Evolutionary conservation across 1,284 basidiomycete species (phyloP), one percentile per base, ranked within the genome.

Genomic region (Sanguinoderma infundibulare): DNA sequence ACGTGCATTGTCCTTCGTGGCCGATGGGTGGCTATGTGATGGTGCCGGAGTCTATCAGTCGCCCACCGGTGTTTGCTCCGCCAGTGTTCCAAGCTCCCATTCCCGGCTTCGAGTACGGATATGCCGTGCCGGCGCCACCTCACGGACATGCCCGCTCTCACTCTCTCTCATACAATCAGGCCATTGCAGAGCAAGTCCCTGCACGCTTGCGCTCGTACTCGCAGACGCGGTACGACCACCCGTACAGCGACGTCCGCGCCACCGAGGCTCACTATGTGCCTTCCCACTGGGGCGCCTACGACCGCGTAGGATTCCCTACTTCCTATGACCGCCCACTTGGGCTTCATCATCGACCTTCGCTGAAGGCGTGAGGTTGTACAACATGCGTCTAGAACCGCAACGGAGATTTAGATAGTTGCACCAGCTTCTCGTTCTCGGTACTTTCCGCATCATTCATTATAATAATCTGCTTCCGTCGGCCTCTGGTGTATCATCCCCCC

Each of bases 131-230:
- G 8, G 69, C 72, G 57, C 71, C 76, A 56, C 74, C 74, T 60
- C 76, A 60, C 9, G 57, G 77, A 32, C 85, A 81, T 73, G 79
- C 82, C 68, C 84, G 83, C 64, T 83, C 87, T 61, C 85, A 83
- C 62, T 85, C 86, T 40, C 74, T 84, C 64, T 81, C 80, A 61
- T 84, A 82, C 72, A 78, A 81, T 58, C 79, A 83, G 62, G 83
- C 84, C 61, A 78, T 78, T 67, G 75, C 77, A 42, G 76, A 78
- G 28, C 69, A 70, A 53, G 69, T 77, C 24, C 76, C 78, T 59
- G 77, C 80, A 67, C 87, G 88, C 65, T 69, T 78, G 64, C 86
- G 84, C 61, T 85, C 87, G 46, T 86, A 84, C 67, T 87, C 88
- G 44, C 85, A 88, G 68, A 76, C 82, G 44, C 78, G 77, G 53